Percentiles rank a stretch among this genome's conserved stretches.
These are phyloP conservation scores for Myriosclerotinia duriaeana DNA, from an alignment of 2,329 filamentous ascomycete genomes.

Conservation along the genomic window DNA sequence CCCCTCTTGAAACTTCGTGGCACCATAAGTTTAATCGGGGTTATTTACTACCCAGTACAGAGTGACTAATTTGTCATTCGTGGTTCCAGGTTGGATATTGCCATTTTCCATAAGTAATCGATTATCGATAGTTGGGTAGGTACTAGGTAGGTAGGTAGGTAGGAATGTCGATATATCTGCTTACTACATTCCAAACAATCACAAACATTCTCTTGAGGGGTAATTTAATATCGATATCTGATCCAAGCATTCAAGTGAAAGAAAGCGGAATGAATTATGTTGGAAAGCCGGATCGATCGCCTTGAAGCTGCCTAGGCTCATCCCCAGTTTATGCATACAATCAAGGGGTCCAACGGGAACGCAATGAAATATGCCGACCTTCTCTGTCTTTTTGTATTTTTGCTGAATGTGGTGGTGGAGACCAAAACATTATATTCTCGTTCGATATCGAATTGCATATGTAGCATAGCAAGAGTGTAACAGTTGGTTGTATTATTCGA, in stretches of 20 bases:
- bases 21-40: neutral
- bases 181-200: neutral
- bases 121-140: neutral
- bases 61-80: slow-evolving; percentile 1
- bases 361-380: slow-evolving; percentile 4
- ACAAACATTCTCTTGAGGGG: neutral
- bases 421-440: neutral
- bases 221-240: neutral
- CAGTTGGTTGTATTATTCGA: neutral
- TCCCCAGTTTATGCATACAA: slow-evolving; percentile 10
- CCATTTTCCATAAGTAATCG: neutral
- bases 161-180: neutral
- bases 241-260: neutral
- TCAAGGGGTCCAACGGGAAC: slow-evolving; percentile 11
- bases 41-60: neutral
- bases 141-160: neutral
- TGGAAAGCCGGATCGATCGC: slow-evolving; percentile 3
- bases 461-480: neutral
- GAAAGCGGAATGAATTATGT: neutral
- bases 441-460: neutral
- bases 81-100: neutral
- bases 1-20: slow-evolving; percentile 11
- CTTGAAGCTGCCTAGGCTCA: neutral
- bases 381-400: neutral
- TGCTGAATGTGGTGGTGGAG: neutral